Evolutionary conservation across 2,329 filamentous ascomycete genomes (phyloP).

Genomic region (Pyrenochaeta sp.): DNA sequence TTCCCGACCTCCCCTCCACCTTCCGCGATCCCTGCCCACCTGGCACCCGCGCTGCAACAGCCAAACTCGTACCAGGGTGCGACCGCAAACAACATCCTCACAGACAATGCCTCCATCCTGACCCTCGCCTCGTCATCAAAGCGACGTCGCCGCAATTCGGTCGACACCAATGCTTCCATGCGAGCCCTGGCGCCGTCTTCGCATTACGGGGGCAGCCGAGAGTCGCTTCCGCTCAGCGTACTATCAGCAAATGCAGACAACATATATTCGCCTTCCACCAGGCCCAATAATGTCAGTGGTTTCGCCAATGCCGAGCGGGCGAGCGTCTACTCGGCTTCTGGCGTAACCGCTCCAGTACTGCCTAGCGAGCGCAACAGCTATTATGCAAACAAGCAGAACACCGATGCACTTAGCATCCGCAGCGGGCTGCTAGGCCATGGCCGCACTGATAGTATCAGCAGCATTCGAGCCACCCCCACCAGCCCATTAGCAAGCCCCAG

Average conservation of each 20-base stretch:
- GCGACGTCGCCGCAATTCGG: conserved; percentile 76
- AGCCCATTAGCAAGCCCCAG: conserved; percentile 69
- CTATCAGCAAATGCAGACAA: conserved; percentile 71
- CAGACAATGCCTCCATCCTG: conserved; percentile 85
- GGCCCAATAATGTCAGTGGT: conserved; percentile 61
- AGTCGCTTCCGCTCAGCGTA: conserved; percentile 80
- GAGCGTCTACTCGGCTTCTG: conserved; percentile 82
- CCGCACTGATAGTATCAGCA: conserved; percentile 82
- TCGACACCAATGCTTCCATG: conserved; percentile 87
- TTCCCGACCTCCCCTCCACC: conserved; percentile 65
- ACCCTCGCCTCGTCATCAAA: conserved; percentile 86
- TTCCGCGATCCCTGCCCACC: conserved; percentile 76
- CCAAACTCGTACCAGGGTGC: conserved; percentile 79
- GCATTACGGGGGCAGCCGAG: conserved; percentile 81
- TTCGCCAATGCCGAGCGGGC: conserved; percentile 71
- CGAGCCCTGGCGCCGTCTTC: conserved; percentile 84
- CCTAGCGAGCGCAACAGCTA: conserved; percentile 85
- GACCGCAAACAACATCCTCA: conserved; percentile 82
- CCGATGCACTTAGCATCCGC: conserved; percentile 78
- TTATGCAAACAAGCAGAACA: conserved; percentile 64
- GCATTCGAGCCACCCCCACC: conserved; percentile 65
- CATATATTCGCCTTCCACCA: conserved; percentile 62
- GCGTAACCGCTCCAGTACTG: conserved; percentile 66
- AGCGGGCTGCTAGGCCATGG: conserved; percentile 81
- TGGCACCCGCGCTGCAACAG: conserved; percentile 64